A percentile compares a stretch with the other conserved stretches of the same genome.
Conservation (phyloP, 2,329 filamentous ascomycete species). For the Ampelomyces quisqualis region DNA sequence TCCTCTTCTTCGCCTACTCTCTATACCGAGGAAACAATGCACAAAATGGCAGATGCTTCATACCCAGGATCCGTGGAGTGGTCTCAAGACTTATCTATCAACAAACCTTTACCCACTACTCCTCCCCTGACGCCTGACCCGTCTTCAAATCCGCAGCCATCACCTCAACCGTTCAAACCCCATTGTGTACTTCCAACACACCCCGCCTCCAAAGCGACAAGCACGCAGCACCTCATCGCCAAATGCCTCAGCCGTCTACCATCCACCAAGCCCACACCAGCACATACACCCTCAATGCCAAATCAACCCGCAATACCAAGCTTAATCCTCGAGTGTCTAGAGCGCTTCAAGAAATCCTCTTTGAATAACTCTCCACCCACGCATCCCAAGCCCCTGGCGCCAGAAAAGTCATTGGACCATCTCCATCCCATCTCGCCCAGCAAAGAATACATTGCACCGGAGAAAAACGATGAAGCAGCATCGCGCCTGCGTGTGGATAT, state of each 20-base stretch:
- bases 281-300: background rate
- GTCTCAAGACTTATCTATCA: background rate
- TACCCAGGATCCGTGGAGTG: background rate
- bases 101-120: background rate
- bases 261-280: too few relatives aligned
- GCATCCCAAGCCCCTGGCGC: too few relatives aligned
- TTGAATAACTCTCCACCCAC: background rate
- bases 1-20: background rate
- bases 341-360: background rate
- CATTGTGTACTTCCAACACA: background rate
- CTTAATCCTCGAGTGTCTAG: background rate
- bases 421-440: too few relatives aligned
- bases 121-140: background rate
- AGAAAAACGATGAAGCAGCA: too few relatives aligned
- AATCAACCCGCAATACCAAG: background rate
- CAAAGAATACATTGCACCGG: too few relatives aligned
- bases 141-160: background rate
- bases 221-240: background rate
- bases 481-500: too few relatives aligned
- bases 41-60: background rate
- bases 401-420: too few relatives aligned
- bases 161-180: background rate
- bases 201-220: background rate
- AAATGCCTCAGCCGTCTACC: slow-evolving; percentile 2
- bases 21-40: background rate